These are phyloP conservation scores for Paracorniculantispora psalliotae DNA, from an alignment of 2,329 filamentous ascomycete species.

Conservation along the genomic window DNA sequence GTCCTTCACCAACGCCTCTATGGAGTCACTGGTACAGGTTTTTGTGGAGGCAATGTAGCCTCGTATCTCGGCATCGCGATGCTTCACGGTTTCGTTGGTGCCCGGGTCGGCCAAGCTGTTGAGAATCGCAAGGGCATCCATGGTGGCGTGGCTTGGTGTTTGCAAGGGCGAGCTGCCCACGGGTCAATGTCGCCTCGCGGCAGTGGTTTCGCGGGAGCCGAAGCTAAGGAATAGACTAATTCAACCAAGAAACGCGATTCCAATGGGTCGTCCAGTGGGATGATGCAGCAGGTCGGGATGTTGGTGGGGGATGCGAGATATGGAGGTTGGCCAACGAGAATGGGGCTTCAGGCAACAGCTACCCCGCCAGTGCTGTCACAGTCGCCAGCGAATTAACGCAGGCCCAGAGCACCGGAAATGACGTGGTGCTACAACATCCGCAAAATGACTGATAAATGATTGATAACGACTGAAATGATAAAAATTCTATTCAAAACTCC, in stretches of 20 bases:
- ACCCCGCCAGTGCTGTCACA: background rate
- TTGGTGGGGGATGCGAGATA: conserved; percentile 8
- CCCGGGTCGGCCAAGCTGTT: conserved; percentile 36
- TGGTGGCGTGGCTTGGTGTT: conserved; percentile 17
- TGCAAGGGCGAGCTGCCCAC: background rate
- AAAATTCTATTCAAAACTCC: background rate
- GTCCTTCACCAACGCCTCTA: conserved; percentile 27
- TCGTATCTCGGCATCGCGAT: conserved; percentile 37
- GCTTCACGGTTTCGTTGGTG: conserved; percentile 23
- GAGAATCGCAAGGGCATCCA: conserved; percentile 31
- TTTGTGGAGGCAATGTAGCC: conserved; percentile 34
- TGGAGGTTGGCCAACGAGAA: background rate
- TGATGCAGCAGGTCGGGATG: background rate
- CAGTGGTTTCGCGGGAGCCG: background rate
- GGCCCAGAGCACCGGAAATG: background rate
- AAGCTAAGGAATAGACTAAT: background rate
- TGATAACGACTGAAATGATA: background rate
- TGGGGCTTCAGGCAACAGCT: conserved; percentile 4
- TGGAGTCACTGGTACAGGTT: conserved; percentile 32
- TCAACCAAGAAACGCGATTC: background rate
- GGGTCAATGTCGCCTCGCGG: background rate
- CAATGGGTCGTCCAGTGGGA: background rate
- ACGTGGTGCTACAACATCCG: background rate
- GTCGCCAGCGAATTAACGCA: background rate
- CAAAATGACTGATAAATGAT: background rate